Evolutionary conservation across 1,284 basidiomycete genomes (phyloP), one percentile per base, ranked within the genome.

Genomic region (Quambalaria eucalypti): DNA sequence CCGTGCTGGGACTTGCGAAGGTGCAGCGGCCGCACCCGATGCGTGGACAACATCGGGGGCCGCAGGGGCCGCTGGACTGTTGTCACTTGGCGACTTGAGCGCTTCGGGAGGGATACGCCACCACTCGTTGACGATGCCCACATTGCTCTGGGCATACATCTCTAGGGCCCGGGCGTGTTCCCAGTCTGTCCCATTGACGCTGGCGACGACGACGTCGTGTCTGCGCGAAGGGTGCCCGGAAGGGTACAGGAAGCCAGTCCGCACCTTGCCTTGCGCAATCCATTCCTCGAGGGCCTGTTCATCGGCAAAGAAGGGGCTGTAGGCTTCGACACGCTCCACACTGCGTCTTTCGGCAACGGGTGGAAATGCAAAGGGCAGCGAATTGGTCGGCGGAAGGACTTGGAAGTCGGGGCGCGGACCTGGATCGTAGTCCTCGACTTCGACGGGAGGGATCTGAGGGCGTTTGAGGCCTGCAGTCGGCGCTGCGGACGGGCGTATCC

Each of bases 181-280:
- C 61, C 51, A 57, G 26, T 65, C 63, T 2, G 63, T 62, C 1
- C 64, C 64, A 28, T 66, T 66, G 28, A 66, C 64, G 59, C 62
- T 64, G 0, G 60, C 51, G 26, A 56, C 61, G 33, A 66, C 42
- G 12, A 61, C 19, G n/a, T 66, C 62, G 28, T 55, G 9, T 56
- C 44, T 4, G 60, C 60, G 19, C 48, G 38, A 30, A 28, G 53
- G 10, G 46, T 38, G 42, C 2, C 25, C 42, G 5, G 19, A 4
- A 19, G 42, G 42, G 14, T 26, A 46, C 14, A 5, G 25, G 42
- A 46, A 12, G n/a, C 6, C 4, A 2, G 42, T 12, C 16, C 48
- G 38, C 40, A 56, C 36, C 23, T 51, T 42, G 0, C 48, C 46
- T 8, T 57, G 12, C 3, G 55, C 33, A 5, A 64, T 28, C 62